Evolutionary conservation across 225 moss, liverwort and hornwort species (phyloP).

Genomic region (Bryoerythrophyllum caledonicum): DNA sequence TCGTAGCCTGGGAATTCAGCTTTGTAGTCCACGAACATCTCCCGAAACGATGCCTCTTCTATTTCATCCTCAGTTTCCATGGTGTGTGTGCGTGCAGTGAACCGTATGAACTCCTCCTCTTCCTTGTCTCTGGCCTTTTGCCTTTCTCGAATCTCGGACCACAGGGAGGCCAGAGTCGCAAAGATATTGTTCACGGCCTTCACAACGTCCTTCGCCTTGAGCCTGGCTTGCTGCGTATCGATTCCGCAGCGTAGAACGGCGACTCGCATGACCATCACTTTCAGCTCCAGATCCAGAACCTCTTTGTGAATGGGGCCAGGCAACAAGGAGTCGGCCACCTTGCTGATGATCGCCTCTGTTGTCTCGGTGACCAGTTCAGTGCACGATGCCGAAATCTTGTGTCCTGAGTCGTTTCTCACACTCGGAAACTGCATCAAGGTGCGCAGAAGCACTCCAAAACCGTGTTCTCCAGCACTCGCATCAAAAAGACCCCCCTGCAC

Average conservation of each 20-base stretch:
- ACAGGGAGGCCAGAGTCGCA: constrained; percentile 40
- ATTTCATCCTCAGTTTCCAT: constrained; percentile 76
- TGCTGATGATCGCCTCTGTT: constrained; percentile 42
- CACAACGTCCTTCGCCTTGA: constrained; percentile 49
- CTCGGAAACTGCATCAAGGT: constrained; percentile 85
- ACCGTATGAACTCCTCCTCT: constrained; percentile 55
- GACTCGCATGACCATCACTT: constrained; percentile 75
- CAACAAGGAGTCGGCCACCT: constrained; percentile 33
- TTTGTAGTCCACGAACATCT: constrained; percentile 77
- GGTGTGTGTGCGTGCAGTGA: constrained; percentile 61
- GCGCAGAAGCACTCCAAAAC: constrained; percentile 54
- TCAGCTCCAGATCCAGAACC: constrained; percentile 72
- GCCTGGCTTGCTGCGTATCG: constrained; percentile 58
- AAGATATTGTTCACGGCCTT: constrained; percentile 49
- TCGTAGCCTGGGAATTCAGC: constrained; percentile 60
- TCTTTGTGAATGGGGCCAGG: constrained; percentile 45
- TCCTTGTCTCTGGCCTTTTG: constrained; percentile 50
- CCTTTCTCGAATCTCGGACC: constrained; percentile 61
- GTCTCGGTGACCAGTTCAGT: constrained; percentile 43
- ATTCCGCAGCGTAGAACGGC: constrained; percentile 75
- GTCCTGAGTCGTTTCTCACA: constrained; percentile 32
- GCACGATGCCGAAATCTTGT: constrained; percentile 41
- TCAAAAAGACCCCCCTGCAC: constrained; percentile 53
- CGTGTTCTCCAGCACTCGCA: constrained; percentile 36
- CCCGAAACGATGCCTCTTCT: constrained; percentile 73